Percentiles rank a stretch among this genome's conserved stretches.
Evolutionary conservation across 176 grass and related monocot genomes (phyloP).

Genomic region (Rhynchospora pubera): DNA sequence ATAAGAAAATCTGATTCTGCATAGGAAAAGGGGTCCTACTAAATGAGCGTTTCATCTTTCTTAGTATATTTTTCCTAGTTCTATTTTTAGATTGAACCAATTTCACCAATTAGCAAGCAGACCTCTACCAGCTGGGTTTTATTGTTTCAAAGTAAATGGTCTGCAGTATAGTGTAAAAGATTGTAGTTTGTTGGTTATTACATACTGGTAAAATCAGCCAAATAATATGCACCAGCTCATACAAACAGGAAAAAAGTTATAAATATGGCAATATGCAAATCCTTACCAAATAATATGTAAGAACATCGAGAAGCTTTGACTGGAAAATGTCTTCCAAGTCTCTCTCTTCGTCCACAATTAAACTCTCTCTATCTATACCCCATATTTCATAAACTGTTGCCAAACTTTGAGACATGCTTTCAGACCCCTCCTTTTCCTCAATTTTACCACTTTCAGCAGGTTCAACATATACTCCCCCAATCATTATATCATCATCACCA

Average conservation of each 20-base stretch:
- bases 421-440: constrained; percentile 29
- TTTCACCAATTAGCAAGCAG: background rate
- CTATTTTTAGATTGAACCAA: background rate
- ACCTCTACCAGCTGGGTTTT: background rate
- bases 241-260: background rate
- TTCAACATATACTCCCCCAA: constrained; percentile 45
- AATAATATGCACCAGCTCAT: background rate
- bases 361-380: constrained; percentile 49
- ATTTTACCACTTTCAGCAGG: constrained; percentile 21
- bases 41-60: background rate
- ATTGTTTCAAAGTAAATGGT: background rate
- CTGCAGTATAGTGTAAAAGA: background rate
- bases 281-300: constrained; percentile 71
- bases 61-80: background rate
- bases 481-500: constrained; percentile 45
- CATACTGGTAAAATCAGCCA: background rate
- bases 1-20: background rate
- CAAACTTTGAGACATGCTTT: constrained; percentile 22
- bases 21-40: background rate
- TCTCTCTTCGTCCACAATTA: constrained; percentile 21
- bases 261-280: constrained; percentile 13
- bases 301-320: constrained; percentile 80
- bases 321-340: constrained; percentile 55
- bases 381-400: constrained; percentile 52
- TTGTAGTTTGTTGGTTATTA: background rate